Conservation (phyloP, 1,284 basidiomycete species). For the Vanrija pseudolonga region DNA sequence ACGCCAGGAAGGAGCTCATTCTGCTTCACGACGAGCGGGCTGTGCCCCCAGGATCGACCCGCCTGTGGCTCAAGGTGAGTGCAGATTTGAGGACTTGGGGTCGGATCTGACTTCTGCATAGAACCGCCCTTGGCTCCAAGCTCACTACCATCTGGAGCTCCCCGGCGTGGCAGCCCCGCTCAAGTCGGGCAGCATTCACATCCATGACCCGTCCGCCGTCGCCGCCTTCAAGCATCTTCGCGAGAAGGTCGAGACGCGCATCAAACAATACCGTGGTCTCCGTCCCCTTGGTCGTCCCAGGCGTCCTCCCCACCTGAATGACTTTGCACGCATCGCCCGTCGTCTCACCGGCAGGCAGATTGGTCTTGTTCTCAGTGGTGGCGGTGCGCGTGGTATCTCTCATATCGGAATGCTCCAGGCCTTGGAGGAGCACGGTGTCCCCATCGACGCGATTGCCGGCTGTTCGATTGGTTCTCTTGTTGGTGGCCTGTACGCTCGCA, state of each 20-base stretch:
- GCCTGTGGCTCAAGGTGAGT: slow-evolving; percentile 88
- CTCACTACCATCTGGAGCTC: slow-evolving; percentile 47
- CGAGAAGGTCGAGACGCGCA: slow-evolving; percentile 81
- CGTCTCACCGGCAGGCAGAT: slow-evolving; percentile 89
- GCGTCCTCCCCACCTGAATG: slow-evolving; percentile 74
- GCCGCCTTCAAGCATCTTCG: slow-evolving; percentile 71
- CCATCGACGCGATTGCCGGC: slow-evolving; percentile 86
- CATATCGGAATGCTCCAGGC: slow-evolving; percentile 89
- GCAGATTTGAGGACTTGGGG: neutral
- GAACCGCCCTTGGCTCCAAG: slow-evolving; percentile 82
- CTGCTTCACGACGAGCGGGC: slow-evolving; percentile 88
- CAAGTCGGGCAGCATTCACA: slow-evolving; percentile 60
- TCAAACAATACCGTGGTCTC: slow-evolving; percentile 77
- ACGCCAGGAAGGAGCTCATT: slow-evolving; percentile 93
- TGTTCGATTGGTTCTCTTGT: slow-evolving; percentile 88
- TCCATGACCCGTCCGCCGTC: slow-evolving; percentile 83
- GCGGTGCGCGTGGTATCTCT: slow-evolving; percentile 89
- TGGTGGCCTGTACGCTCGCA: slow-evolving; percentile 92
- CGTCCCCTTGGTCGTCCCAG: slow-evolving; percentile 67
- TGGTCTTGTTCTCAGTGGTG: slow-evolving; percentile 91
- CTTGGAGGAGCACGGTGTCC: slow-evolving; percentile 85
- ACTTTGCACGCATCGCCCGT: slow-evolving; percentile 88
- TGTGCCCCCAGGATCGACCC: slow-evolving; percentile 84
- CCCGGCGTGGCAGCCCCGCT: slow-evolving; percentile 56
- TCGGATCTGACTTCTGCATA: slow-evolving; percentile 32